Base-by-base conservation (phyloP, 2,329 filamentous ascomycete species). In the Neonectria ditissima region DNA sequence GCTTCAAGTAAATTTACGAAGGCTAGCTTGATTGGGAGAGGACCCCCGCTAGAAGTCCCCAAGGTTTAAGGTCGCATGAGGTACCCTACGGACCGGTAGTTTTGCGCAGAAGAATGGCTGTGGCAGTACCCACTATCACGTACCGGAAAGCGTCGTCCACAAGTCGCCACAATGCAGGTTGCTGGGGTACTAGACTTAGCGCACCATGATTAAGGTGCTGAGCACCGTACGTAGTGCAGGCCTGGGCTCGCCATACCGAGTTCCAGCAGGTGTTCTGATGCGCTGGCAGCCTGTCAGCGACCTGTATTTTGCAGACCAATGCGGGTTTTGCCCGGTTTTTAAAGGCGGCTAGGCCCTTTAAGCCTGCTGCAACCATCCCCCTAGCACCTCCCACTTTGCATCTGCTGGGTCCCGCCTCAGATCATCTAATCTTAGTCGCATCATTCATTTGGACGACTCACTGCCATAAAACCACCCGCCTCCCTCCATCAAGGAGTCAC, bases 381-480 rank as follows among this genome's bases (percentile, higher is more conserved):
- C 43, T 24, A 45, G 43, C 43, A 45, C 22, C 22, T 45, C 13
- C 43, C 43, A 47, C 22, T 28, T 28, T 26, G 44, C 14, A 22
- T 24, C 10, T 20, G 20, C 20, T 44, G 41, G 41, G 41, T 44
- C 41, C 20, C 41, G 20, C 41, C 41, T 44, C 41, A 44, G 22
- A 41, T 20, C 37, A 41, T 20, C 37, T 44, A 44, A 22, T 22
- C 41, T 44, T 48, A n/a, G 13, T 50, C 47, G 47, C 47, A 37
- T 37, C 34, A n/a, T 16, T 37, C 34, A 34, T 47, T 10, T 10
- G 22, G 24, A 47, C 43, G 44, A n/a, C 44, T 28, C 13, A 14
- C 13, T 14, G 22, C 14, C 44, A 47, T 47, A 47, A 47, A 28
- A 28, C 14, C 44, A 28, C 26, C 11, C 14, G 47, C 26, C 10